These are phyloP conservation scores for Cytospora piceicola DNA, from an alignment of 2,329 filamentous ascomycete species.

Conservation along the genomic window DNA sequence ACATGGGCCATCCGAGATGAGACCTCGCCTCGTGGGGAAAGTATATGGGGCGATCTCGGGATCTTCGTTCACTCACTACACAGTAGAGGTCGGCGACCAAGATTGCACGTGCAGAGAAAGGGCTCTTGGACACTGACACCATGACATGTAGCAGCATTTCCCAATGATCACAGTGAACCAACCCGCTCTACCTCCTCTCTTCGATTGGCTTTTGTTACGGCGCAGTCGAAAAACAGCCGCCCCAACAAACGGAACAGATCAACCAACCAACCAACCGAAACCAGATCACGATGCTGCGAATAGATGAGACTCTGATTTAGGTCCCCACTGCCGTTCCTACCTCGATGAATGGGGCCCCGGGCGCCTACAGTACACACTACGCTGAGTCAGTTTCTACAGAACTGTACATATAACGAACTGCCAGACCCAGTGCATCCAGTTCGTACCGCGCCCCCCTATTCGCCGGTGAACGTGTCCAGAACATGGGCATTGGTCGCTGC, in stretches of 20 bases:
- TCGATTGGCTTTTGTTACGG: not conserved
- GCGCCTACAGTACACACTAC: not conserved
- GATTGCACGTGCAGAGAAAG: slow-evolving; percentile 4
- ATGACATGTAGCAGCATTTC: not conserved
- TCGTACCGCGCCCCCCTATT: not conserved
- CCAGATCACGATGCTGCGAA: not conserved
- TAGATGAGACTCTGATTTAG: not conserved
- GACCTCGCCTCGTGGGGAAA: slow-evolving; percentile 15
- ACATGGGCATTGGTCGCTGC: slow-evolving; percentile 12
- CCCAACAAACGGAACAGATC: slow-evolving; percentile 5
- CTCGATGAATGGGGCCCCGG: slow-evolving; percentile 11
- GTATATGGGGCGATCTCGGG: slow-evolving; percentile 12
- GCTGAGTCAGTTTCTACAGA: not conserved
- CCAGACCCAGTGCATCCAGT: not conserved
- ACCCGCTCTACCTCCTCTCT: not conserved
- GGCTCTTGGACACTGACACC: not conserved
- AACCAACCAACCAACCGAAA: not conserved
- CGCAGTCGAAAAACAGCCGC: slow-evolving; percentile 5
- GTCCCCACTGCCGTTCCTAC: slow-evolving; percentile 13
- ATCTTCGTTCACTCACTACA: slow-evolving; percentile 15
- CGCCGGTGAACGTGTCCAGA: not conserved
- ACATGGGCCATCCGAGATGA: slow-evolving; percentile 27
- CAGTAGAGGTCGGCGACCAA: slow-evolving; percentile 10
- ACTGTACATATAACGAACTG: no score
- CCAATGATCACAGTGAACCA: not conserved